These are phyloP conservation scores for Microbotryomycetes sp. DNA, from an alignment of 1,284 basidiomycete species.

Conservation along the genomic window DNA sequence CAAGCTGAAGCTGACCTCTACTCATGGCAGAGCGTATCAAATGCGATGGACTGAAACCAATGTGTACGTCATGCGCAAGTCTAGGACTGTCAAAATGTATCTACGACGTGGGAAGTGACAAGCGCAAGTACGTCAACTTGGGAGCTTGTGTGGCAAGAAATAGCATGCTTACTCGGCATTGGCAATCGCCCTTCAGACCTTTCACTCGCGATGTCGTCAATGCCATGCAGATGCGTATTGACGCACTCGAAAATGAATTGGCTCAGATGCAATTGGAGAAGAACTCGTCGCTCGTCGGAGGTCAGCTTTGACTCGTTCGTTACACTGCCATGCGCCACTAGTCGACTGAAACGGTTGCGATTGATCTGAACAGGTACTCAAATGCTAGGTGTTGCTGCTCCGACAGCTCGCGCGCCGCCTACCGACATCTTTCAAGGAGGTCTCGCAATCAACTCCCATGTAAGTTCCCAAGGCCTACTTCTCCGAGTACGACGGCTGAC, in stretches of 20 bases:
- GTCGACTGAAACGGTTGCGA: neutral
- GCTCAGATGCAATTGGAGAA: neutral
- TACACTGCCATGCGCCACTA: neutral
- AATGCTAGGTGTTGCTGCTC: neutral
- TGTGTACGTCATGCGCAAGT: neutral
- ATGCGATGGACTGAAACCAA: constrained; percentile 6
- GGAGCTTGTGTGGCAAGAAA: neutral
- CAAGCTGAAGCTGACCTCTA: no score
- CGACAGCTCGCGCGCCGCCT: neutral
- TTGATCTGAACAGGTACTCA: neutral
- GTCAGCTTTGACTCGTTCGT: no score
- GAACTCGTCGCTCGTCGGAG: neutral
- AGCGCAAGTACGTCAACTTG: neutral
- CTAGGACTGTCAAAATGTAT: neutral
- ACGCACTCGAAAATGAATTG: neutral
- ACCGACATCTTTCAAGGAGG: constrained; percentile 29
- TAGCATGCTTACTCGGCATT: neutral
- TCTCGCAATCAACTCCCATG: constrained; percentile 28
- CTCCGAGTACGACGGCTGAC: no score
- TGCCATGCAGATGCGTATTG: neutral
- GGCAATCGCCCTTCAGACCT: no score
- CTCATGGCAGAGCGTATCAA: neutral
- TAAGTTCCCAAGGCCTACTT: neutral
- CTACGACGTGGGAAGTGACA: constrained; percentile 2
- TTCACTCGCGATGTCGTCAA: constrained; percentile 5